A percentile compares a stretch with the other conserved stretches of the same genome.
Evolutionary conservation across 2,329 filamentous ascomycete genomes (phyloP).

Genomic region (Penicillium capsulatum): DNA sequence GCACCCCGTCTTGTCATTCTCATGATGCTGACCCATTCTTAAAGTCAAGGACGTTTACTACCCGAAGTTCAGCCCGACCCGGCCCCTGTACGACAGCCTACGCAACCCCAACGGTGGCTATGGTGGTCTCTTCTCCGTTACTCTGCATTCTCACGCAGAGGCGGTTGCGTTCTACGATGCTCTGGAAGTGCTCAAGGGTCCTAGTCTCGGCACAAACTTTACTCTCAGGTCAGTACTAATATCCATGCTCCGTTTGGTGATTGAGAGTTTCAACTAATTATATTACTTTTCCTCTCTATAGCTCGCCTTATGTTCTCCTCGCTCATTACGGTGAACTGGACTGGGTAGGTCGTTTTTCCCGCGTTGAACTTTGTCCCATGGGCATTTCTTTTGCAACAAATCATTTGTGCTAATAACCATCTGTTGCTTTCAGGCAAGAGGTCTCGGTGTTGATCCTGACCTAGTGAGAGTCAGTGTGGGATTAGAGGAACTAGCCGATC

Average conservation of each 20-base stretch:
- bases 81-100: conserved; percentile 71
- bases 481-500: conserved; percentile 68
- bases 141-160: conserved; percentile 65
- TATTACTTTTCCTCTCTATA: conserved; percentile 22
- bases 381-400: neutral
- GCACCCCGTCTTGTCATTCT: conserved; percentile 2
- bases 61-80: conserved; percentile 71
- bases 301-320: conserved; percentile 83
- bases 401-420: conserved; percentile 12
- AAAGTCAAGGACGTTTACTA: conserved; percentile 78
- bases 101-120: conserved; percentile 73
- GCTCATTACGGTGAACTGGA: conserved; percentile 88
- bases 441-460: conserved; percentile 75
- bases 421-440: conserved; percentile 52
- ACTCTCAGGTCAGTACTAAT: conserved; percentile 61
- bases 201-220: conserved; percentile 94
- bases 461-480: conserved; percentile 86
- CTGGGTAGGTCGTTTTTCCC: conserved; percentile 60
- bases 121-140: conserved; percentile 81
- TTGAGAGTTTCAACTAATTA: neutral
- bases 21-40: conserved; percentile 28
- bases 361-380: neutral
- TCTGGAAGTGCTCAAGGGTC: conserved; percentile 84
- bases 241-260: neutral
- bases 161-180: conserved; percentile 80